Base-by-base conservation (phyloP, 1,284 basidiomycete genomes). In the Pseudozyma tsukubaensis region DNA sequence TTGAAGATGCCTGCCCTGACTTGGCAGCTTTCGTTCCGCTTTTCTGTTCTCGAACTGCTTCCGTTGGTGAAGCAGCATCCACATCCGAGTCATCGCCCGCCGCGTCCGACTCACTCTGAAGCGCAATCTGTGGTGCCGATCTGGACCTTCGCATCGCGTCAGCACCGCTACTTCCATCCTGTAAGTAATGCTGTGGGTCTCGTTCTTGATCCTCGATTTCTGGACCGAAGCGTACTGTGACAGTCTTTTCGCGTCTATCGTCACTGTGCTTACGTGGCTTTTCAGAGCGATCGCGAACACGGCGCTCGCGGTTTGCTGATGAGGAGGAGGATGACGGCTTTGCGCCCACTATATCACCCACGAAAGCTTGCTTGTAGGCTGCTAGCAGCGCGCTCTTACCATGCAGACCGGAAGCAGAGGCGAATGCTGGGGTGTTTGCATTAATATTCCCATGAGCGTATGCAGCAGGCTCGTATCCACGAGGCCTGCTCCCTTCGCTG, bases 361-460 rank as follows among this genome's bases (percentile, higher is more conserved):
- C 48, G 24, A 70, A 74, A 1, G 72, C 72, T 39, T 74, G 72
- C 54, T 69, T 70, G 60, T 66, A 70, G 5, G 72, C 72, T 1
- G 66, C 67, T 14, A 74, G 10, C 0, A 74, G 57, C 10, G 58
- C 66, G 29, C 52, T 59, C 40, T 69, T 70, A 5, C 67, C 67
- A 14, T 66, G 58, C 37, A 53, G n/a, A 1, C 71, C 62, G 35
- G 72, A 62, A 8, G 72, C 51, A 7, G 55, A 34, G 9, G 59
- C 56, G 21, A 66, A 66, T 1, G 50, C 34, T 14, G 70, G 60
- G 12, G 64, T 47, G 35, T 19, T 35, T 16, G 71, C 52, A 18
- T 61, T 62, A 35, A 61, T 60, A 36, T 65, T 51, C 43, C 57
- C 45, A 24, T 45, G 57, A 21, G 44, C 36, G 19, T 53, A 44